These are phyloP conservation scores for Nicotiana undulata DNA, from an alignment of 257 asterid genomes.

Conservation along the genomic window DNA sequence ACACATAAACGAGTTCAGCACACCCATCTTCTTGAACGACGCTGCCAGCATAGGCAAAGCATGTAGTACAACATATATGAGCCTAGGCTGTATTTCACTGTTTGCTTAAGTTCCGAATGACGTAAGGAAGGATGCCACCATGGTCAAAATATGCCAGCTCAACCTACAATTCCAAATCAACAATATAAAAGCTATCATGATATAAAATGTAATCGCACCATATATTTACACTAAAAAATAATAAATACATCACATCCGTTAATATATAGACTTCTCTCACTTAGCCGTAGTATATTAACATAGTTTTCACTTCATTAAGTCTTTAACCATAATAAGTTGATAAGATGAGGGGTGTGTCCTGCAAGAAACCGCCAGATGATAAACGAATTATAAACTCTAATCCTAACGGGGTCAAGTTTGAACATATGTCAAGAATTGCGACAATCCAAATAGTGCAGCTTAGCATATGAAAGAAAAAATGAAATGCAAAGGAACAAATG, in stretches of 20 bases:
- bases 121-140: slow-evolving; percentile 76
- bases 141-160: slow-evolving; percentile 75
- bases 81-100: slow-evolving; percentile 14
- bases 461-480: background rate
- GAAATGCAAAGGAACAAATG: background rate
- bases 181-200: background rate
- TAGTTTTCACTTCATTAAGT: too few species aligned
- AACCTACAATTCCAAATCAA: slow-evolving; percentile 35
- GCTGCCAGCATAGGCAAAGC: background rate
- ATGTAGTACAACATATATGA: background rate
- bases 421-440: background rate
- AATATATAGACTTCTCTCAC: background rate
- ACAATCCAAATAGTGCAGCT: background rate
- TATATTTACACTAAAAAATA: background rate
- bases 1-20: background rate
- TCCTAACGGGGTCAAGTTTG: background rate
- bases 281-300: too few species aligned
- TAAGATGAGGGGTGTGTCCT: background rate
- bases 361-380: background rate
- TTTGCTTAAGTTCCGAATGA: slow-evolving; percentile 49
- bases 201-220: background rate
- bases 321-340: background rate
- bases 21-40: background rate
- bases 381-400: background rate
- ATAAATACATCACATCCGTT: background rate